phyloP scores from a whole-genome alignment of 495 filamentous ascomycete species.

The Tetracladium setigerum region DNA sequence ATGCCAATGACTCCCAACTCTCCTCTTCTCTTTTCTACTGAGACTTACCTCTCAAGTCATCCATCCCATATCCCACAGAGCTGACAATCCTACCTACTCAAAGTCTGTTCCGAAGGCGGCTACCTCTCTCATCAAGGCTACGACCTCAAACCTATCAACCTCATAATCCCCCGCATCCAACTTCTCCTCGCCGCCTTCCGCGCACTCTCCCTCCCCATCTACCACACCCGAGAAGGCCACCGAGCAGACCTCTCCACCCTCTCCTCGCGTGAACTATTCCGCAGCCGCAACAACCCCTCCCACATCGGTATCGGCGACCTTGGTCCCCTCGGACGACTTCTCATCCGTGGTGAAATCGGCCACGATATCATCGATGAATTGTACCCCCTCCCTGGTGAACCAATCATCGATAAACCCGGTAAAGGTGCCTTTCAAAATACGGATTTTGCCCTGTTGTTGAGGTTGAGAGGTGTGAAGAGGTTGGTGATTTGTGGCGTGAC shows the following conservation, averaged over 20 bases:
- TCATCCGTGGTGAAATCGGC: constrained; percentile 57
- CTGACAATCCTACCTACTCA: constrained; percentile 10
- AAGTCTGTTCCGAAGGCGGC: constrained; percentile 51
- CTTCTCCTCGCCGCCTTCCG: constrained; percentile 51
- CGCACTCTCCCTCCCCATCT: constrained; percentile 49
- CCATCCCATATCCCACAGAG: constrained; percentile 3
- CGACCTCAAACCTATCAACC: constrained; percentile 41
- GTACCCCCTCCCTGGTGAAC: constrained; percentile 45
- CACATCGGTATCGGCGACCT: constrained; percentile 48
- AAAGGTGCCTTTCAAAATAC: constrained; percentile 60
- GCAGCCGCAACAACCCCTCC: constrained; percentile 45
- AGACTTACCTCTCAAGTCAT: neutral
- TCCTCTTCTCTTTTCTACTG: neutral
- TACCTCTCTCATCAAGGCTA: constrained; percentile 56
- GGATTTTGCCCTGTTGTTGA: constrained; percentile 52
- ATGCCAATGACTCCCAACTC: constrained; percentile 2
- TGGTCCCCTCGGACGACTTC: constrained; percentile 54
- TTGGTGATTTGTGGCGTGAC: constrained; percentile 59
- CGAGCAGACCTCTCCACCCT: constrained; percentile 53
- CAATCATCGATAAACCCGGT: constrained; percentile 63
- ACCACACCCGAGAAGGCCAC: constrained; percentile 65
- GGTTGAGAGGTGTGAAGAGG: constrained; percentile 52
- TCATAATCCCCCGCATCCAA: constrained; percentile 46
- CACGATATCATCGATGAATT: constrained; percentile 57
- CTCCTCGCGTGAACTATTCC: constrained; percentile 44